A percentile compares a stretch with the other conserved stretches of the same genome.
Conservation (phyloP, 495 filamentous ascomycete genomes). For the Neurospora sp. region DNA sequence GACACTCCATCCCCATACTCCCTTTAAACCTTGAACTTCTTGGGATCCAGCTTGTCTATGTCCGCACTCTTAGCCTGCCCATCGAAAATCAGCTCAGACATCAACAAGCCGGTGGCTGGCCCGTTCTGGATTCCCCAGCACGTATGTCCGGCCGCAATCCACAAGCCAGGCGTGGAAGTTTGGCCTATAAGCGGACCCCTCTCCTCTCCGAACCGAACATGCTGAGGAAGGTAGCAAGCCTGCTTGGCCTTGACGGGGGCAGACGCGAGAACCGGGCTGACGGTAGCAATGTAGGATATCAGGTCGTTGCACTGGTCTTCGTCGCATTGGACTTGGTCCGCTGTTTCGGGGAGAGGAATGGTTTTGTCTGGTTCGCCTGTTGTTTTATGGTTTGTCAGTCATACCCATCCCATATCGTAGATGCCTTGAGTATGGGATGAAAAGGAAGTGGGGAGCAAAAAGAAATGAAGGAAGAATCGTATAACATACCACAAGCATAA, state of each 20-base stretch:
- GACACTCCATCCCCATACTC: not conserved
- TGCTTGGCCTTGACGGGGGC: slow-evolving; percentile 74
- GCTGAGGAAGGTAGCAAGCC: slow-evolving; percentile 88
- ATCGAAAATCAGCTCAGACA: slow-evolving; percentile 79
- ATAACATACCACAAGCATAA: slow-evolving; percentile 61
- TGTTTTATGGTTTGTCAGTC: slow-evolving; percentile 3
- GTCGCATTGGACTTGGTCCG: slow-evolving; percentile 71
- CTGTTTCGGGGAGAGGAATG: slow-evolving; percentile 64
- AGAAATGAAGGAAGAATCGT: not conserved
- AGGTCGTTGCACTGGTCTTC: slow-evolving; percentile 75
- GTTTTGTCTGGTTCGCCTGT: slow-evolving; percentile 69
- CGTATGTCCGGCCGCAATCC: slow-evolving; percentile 84
- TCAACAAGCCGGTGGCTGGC: slow-evolving; percentile 78
- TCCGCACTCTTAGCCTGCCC: slow-evolving; percentile 67
- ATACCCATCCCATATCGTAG: not conserved
- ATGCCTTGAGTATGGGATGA: not conserved
- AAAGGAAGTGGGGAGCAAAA: not conserved
- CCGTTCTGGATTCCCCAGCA: slow-evolving; percentile 99
- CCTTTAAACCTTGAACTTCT: slow-evolving; percentile 36
- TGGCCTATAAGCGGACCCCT: slow-evolving; percentile 66
- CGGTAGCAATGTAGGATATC: slow-evolving; percentile 64
- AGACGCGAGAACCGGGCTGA: slow-evolving; percentile 65
- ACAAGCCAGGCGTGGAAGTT: slow-evolving; percentile 63
- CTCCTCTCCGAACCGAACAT: slow-evolving; percentile 45
- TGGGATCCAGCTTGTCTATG: slow-evolving; percentile 60